Conservation (phyloP, 176 grass and related monocot genomes). For the Lolium rigidum region DNA sequence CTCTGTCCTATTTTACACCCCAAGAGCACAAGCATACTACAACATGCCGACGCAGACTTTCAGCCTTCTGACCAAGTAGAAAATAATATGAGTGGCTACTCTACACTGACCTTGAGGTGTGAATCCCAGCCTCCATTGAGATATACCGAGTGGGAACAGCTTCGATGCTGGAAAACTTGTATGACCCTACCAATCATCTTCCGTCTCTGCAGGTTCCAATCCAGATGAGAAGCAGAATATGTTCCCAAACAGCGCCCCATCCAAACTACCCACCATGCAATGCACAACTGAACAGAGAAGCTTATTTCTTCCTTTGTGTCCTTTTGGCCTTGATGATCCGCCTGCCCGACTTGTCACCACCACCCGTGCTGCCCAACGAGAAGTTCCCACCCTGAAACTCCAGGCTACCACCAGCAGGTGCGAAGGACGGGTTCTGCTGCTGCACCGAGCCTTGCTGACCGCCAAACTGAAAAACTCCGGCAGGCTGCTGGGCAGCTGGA, state of each 20-base stretch:
- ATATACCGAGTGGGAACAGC: neutral
- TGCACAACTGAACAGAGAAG: neutral
- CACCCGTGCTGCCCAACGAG: conserved; percentile 58
- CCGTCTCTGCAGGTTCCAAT: neutral
- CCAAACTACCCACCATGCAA: neutral
- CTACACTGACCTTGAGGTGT: conserved; percentile 43
- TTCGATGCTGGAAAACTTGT: conserved; percentile 11
- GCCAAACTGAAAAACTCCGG: conserved; percentile 61
- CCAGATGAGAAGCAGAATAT: neutral
- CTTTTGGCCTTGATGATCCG: conserved; percentile 62
- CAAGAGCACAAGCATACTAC: conserved; percentile 54
- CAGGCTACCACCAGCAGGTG: conserved; percentile 55
- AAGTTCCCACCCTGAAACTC: conserved; percentile 70
- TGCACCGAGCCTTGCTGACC: conserved; percentile 46
- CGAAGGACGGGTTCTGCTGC: conserved; percentile 48
- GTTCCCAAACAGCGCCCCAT: neutral
- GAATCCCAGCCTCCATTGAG: conserved; percentile 21
- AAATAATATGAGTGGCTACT: conserved; percentile 25
- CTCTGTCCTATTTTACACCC: conserved; percentile 51
- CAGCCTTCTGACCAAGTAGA: neutral
- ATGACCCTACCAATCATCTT: conserved; percentile 4
- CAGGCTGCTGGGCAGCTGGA: conserved; percentile 34
- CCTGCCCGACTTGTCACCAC: conserved; percentile 62
- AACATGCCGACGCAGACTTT: conserved; percentile 25
- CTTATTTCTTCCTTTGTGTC: conserved; percentile 48